phyloP scores from a whole-genome alignment of 2,329 filamentous ascomycete species.

The Phaeosphaeria sp. region DNA sequence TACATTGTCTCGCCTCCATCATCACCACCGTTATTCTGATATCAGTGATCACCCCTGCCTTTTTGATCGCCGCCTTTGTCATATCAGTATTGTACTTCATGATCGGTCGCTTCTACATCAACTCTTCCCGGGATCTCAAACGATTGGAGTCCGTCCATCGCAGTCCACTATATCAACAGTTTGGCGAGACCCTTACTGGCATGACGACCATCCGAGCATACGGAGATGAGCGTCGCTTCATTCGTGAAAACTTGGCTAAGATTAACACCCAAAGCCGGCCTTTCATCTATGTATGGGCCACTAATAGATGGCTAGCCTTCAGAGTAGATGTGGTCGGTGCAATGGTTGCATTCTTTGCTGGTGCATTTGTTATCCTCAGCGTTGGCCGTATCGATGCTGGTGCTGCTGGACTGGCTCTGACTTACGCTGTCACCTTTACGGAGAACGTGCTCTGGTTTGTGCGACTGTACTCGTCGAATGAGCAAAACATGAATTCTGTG shows the following conservation, averaged over 20 bases:
- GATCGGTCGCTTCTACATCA: constrained; percentile 86
- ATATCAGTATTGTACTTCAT: constrained; percentile 84
- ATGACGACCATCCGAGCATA: constrained; percentile 98
- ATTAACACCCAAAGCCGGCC: constrained; percentile 92
- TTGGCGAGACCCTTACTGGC: constrained; percentile 91
- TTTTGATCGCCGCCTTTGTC: constrained; percentile 84
- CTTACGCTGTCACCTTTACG: constrained; percentile 95
- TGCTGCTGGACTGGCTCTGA: constrained; percentile 89
- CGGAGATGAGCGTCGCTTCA: constrained; percentile 90
- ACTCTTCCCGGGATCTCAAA: constrained; percentile 93
- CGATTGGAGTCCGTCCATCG: constrained; percentile 91
- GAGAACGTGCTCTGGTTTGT: constrained; percentile 98
- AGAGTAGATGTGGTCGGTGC: constrained; percentile 90
- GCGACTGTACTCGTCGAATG: constrained; percentile 89
- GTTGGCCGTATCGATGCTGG: constrained; percentile 86
- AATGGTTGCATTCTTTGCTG: constrained; percentile 90
- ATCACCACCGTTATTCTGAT: constrained; percentile 88
- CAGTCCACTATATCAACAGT: constrained; percentile 96
- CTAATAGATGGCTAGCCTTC: constrained; percentile 95
- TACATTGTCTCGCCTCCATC: constrained; percentile 72
- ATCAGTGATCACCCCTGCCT: constrained; percentile 85
- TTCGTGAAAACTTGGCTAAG: constrained; percentile 84
- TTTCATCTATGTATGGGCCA: constrained; percentile 95
- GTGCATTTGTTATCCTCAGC: constrained; percentile 85
- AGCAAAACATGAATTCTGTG: constrained; percentile 99